These are phyloP conservation scores for Xylaria sp. DNA, from an alignment of 2,329 filamentous ascomycete species.

Conservation along the genomic window DNA sequence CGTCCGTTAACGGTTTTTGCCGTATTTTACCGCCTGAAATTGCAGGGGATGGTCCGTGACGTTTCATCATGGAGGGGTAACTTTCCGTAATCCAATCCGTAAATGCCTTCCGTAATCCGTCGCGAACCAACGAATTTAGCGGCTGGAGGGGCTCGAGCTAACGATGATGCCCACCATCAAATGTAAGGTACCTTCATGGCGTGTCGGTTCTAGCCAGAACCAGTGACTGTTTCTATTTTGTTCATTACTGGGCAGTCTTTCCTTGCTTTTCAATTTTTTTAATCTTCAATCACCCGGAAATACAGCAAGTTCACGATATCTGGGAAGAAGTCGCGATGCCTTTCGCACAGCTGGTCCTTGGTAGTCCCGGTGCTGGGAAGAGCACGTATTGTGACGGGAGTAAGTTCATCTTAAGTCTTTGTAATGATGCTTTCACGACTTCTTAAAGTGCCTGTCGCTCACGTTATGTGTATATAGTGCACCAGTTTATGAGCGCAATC, in stretches of 20 bases:
- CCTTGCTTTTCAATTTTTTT: neutral
- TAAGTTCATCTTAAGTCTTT: slow-evolving; percentile 36
- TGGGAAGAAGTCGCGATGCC: slow-evolving; percentile 41
- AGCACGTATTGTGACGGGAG: slow-evolving; percentile 97
- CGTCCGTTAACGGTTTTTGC: neutral
- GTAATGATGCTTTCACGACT: neutral
- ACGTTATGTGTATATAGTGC: slow-evolving; percentile 53
- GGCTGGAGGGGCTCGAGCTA: too few relatives aligned
- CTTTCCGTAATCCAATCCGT: too few relatives aligned
- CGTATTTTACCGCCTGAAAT: neutral
- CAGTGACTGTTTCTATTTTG: too few relatives aligned
- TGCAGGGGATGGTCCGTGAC: neutral
- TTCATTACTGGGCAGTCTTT: too few relatives aligned
- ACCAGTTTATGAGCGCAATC: slow-evolving; percentile 95
- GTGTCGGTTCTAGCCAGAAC: too few relatives aligned
- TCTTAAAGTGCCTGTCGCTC: neutral
- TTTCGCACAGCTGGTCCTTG: slow-evolving; percentile 75
- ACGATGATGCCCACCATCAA: too few relatives aligned
- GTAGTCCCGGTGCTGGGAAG: slow-evolving; percentile 93
- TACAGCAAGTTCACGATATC: neutral
- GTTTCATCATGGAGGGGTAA: too few relatives aligned
- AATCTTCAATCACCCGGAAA: neutral
- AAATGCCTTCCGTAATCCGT: too few relatives aligned
- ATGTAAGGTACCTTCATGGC: too few relatives aligned
- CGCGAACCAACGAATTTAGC: too few relatives aligned